Conservation (phyloP, 2,329 filamentous ascomycete species). For the Colletotrichum tamarilloi region DNA sequence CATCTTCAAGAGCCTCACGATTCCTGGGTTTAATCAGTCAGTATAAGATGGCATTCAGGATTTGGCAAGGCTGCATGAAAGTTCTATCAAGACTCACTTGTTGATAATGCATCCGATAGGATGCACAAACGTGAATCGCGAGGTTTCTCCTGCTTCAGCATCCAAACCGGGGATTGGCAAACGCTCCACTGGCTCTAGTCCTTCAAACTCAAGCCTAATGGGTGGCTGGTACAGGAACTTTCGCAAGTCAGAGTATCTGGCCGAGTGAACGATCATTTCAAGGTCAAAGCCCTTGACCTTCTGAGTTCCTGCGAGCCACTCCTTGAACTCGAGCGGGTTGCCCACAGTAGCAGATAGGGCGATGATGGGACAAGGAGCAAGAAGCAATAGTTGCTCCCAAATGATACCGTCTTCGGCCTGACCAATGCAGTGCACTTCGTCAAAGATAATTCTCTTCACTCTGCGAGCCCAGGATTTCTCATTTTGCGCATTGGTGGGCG, state of each 20-base stretch:
- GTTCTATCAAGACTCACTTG: constrained; percentile 47
- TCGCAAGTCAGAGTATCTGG: constrained; percentile 81
- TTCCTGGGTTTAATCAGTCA: constrained; percentile 46
- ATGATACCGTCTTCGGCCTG: constrained; percentile 68
- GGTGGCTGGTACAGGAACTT: constrained; percentile 74
- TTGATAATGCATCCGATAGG: constrained; percentile 73
- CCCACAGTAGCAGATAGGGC: constrained; percentile 84
- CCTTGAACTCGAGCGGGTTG: constrained; percentile 76
- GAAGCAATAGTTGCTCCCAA: constrained; percentile 81
- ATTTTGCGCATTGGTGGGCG: constrained; percentile 70
- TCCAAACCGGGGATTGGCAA: constrained; percentile 60
- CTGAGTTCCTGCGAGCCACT: constrained; percentile 76
- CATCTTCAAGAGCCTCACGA: constrained; percentile 73
- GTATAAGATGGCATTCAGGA: neutral
- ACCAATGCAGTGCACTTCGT: constrained; percentile 85
- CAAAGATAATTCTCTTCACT: constrained; percentile 82
- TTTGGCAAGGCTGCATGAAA: neutral
- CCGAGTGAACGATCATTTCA: constrained; percentile 74
- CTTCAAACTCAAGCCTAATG: constrained; percentile 59
- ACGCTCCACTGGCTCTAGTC: constrained; percentile 55
- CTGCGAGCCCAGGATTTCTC: constrained; percentile 69
- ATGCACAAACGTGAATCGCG: constrained; percentile 71
- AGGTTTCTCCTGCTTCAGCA: constrained; percentile 51
- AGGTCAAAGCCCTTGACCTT: constrained; percentile 71
- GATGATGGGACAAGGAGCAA: constrained; percentile 81